Base-by-base conservation (phyloP, 129 eudicot species). In the Mikania micrantha region DNA sequence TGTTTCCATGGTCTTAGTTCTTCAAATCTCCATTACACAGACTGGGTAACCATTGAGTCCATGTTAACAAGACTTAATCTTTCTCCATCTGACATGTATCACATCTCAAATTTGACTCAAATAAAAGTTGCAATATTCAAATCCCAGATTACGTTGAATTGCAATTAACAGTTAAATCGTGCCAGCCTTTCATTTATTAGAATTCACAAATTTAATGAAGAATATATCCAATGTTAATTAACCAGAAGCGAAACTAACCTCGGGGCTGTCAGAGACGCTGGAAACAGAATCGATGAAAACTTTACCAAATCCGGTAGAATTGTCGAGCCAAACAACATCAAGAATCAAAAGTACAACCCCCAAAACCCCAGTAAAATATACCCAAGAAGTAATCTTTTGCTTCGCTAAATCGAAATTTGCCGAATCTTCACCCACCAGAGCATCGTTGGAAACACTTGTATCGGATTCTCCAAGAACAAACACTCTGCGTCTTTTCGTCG, bases 231-330 rank as follows among this genome's bases (percentile, higher is more conserved):
- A 49, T 3, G 27, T 49, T 19, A 66, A 44, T 13, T 8, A 65
- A 44, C 57, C 27, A 27, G 45, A 36, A 10, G 31, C 47, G 20
- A 52, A 70, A 60, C 80, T 67, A 32, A 88, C 99, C 99, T 93
- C 99, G 38, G 85, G 96, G 66, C 90, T 88, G 1, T 79, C 88
- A 3, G 95, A 84, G 75, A 89, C 35, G 68, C 57, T 62, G 8
- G 88, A 84, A 79, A 93, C 75, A 41, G 90, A 80, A 38, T 84
- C 84, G 35, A 93, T 76, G 71, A 84, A 93, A 21, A 42, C 70
- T 83, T 93, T 84, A 22, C 99, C 99, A 69, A 78, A 82, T 13
- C 99, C 99, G 74, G 99, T 86, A 19, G 85, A 78, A 74, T 89
- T 89, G 53, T 93, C 99, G 72, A 93, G 87, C 99, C 99, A 93